A percentile compares a stretch with the other conserved stretches of the same genome.
Conservation (phyloP, 345 rosid genomes). For the Mallotus nudiflorus region DNA sequence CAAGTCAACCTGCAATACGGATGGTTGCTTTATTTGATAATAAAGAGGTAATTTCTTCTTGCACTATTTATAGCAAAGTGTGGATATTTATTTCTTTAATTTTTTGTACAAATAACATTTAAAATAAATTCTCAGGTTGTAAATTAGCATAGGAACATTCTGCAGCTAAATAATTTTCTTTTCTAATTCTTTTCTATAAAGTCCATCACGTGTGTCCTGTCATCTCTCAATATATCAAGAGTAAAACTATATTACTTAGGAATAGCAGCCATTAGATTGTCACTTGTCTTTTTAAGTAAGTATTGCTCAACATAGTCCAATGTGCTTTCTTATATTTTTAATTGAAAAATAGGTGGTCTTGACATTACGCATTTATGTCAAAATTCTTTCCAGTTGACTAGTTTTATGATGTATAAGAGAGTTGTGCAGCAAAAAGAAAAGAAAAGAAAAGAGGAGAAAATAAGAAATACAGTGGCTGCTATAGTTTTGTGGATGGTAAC, state of each 20-base stretch:
- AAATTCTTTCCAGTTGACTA: not conserved
- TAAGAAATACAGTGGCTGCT: not conserved
- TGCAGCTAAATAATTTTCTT: not conserved
- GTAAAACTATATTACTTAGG: not conserved
- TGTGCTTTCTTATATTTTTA: not conserved
- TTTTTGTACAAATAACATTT: slow-evolving; percentile 1
- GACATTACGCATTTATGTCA: not conserved
- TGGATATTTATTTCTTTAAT: slow-evolving; percentile 12
- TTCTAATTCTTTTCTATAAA: not conserved
- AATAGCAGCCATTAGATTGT: not conserved
- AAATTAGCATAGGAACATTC: not conserved
- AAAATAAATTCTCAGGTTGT: not conserved
- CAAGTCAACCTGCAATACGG: slow-evolving; percentile 63
- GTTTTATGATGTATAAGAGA: not conserved
- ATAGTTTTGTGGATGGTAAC: not conserved
- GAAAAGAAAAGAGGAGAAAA: not conserved
- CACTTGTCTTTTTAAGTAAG: not conserved
- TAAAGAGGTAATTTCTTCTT: slow-evolving; percentile 69
- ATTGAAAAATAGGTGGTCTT: not conserved
- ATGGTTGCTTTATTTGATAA: slow-evolving; percentile 96
- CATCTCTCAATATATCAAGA: not conserved
- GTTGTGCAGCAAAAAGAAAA: not conserved
- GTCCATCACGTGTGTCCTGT: not conserved
- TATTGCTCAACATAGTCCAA: not conserved
- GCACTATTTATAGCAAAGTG: not conserved